Conservation (phyloP, 176 grass and related monocot genomes). For the Typha latifolia region DNA sequence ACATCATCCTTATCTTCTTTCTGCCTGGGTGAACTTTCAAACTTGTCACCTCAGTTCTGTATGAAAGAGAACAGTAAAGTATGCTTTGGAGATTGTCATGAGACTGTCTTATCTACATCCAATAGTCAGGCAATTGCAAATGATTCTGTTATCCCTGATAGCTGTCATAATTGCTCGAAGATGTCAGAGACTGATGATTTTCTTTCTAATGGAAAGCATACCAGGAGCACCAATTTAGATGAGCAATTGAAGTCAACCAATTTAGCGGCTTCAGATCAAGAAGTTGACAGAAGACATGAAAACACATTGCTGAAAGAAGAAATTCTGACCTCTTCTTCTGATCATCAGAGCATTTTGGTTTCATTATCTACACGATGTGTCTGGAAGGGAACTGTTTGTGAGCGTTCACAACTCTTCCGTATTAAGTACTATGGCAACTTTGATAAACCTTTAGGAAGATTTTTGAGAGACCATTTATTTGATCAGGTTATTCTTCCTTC, state of each 20-base stretch:
- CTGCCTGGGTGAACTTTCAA: conserved; percentile 10
- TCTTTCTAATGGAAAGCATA: conserved; percentile 24
- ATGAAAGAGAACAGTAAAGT: conserved; percentile 34
- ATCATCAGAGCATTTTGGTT: conserved; percentile 91
- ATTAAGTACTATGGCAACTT: conserved; percentile 96
- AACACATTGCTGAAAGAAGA: conserved; percentile 54
- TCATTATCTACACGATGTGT: conserved; percentile 82
- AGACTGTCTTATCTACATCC: conserved; percentile 23
- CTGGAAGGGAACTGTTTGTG: conserved; percentile 92
- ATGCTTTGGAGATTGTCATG: conserved; percentile 46
- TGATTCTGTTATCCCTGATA: conserved; percentile 26
- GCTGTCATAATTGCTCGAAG: conserved; percentile 5
- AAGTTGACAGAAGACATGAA: conserved; percentile 34
- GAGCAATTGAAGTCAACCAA: conserved; percentile 28
- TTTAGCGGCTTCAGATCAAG: conserved; percentile 31
- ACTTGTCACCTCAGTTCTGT: conserved; percentile 24
- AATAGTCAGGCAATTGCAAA: conserved; percentile 8
- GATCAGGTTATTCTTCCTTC: conserved; percentile 49
- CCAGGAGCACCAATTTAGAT: conserved; percentile 18
- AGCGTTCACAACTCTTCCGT: conserved; percentile 75
- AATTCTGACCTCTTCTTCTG: conserved; percentile 54
- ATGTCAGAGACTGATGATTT: conserved; percentile 20
- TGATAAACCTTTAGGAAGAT: conserved; percentile 86
- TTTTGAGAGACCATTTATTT: conserved; percentile 79
- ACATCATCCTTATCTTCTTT: conserved; percentile 27